Evolutionary conservation across 306 rosid genomes (phyloP).

Genomic region (Cucurbita moschata): DNA sequence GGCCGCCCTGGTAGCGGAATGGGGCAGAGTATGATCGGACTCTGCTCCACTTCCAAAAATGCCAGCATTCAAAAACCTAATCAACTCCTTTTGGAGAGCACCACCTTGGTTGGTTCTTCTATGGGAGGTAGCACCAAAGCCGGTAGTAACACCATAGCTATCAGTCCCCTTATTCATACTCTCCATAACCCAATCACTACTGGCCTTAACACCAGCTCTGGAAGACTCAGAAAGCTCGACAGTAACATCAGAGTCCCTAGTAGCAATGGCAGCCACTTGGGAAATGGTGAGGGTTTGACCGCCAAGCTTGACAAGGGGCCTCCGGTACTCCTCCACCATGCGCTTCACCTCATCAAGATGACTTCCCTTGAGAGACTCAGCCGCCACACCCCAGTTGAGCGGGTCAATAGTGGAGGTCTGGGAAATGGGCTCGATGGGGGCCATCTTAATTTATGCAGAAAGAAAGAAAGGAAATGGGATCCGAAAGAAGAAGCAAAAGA

Average conservation of each 20-base stretch:
- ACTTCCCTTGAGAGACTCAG: neutral
- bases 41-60: neutral
- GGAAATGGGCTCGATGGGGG: neutral
- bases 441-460: neutral
- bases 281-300: neutral
- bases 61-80: neutral
- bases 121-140: conserved; percentile 6
- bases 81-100: conserved; percentile 40
- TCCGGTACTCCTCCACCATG: neutral
- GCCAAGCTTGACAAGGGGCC: conserved; percentile 33
- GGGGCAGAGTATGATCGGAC: neutral
- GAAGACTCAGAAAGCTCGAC: neutral
- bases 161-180: conserved; percentile 59
- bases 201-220: conserved; percentile 1
- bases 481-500: neutral
- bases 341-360: neutral
- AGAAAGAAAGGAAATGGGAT: neutral
- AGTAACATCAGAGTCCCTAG: neutral
- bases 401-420: neutral
- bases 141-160: conserved; percentile 85
- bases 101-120: conserved; percentile 23
- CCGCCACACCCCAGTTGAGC: neutral
- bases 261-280: neutral
- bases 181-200: conserved; percentile 87
- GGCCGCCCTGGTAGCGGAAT: neutral